Conservation (phyloP, 1,284 basidiomycete species). For the Rhodotorula sp. region DNA sequence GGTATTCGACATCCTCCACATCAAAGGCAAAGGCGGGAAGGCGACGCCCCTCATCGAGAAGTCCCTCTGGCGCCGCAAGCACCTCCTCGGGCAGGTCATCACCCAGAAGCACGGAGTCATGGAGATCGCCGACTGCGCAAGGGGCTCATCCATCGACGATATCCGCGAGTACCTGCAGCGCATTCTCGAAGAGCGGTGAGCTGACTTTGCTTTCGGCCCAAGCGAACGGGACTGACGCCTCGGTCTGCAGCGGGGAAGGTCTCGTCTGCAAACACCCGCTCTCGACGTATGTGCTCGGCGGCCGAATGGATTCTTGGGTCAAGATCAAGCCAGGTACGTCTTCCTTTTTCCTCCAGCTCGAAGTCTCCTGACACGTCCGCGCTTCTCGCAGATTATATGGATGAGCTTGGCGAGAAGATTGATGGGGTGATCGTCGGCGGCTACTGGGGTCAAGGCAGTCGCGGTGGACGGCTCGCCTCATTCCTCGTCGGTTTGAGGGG, state of each 20-base stretch:
- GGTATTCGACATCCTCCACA: conserved; percentile 84
- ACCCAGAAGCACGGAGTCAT: conserved; percentile 69
- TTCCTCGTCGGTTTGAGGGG: conserved; percentile 52
- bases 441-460: conserved; percentile 53
- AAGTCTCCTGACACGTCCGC: too few species aligned
- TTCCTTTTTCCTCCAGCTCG: not conserved
- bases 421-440: conserved; percentile 78
- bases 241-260: conserved; percentile 71
- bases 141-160: conserved; percentile 73
- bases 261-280: conserved; percentile 82
- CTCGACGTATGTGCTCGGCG: conserved; percentile 76
- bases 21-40: conserved; percentile 56
- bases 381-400: conserved; percentile 69
- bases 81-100: conserved; percentile 45
- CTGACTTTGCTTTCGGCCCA: not conserved
- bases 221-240: not conserved
- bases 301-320: conserved; percentile 83
- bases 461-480: conserved; percentile 52
- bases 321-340: conserved; percentile 74
- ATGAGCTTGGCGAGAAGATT: conserved; percentile 57
- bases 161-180: conserved; percentile 73
- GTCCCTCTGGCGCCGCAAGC: conserved; percentile 51
- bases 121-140: conserved; percentile 69
- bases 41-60: conserved; percentile 49
- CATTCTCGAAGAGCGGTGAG: conserved; percentile 65